phyloP scores from a whole-genome alignment of 371 early-diverging fungal genomes.

The Mucor plumbeus region DNA sequence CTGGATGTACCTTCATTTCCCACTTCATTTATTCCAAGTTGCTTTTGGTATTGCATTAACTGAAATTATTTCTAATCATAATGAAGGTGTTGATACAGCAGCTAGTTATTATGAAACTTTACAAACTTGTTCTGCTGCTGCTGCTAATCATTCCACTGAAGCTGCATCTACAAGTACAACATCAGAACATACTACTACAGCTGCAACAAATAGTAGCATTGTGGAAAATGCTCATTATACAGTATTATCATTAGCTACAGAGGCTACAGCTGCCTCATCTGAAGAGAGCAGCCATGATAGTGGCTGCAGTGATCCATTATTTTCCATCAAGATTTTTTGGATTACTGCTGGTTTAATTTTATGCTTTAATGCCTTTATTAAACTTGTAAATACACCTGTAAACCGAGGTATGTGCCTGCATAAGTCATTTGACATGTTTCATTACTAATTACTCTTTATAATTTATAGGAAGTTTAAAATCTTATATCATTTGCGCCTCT shows the following conservation, averaged over 20 bases:
- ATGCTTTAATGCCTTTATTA: conserved; percentile 50
- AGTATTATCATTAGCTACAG: not conserved
- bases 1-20: conserved; percentile 67
- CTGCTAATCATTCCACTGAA: conserved; percentile 1
- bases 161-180: not conserved
- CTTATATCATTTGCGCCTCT: conserved; percentile 51
- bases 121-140: conserved; percentile 20
- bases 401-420: conserved; percentile 25
- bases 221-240: conserved; percentile 5
- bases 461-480: conserved; percentile 41
- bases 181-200: conserved; percentile 18
- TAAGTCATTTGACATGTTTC: not conserved
- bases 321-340: conserved; percentile 49
- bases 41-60: conserved; percentile 62
- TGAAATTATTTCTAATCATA: conserved; percentile 53
- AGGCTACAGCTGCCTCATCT: conserved; percentile 5
- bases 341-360: conserved; percentile 48
- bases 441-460: not conserved
- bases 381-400: conserved; percentile 45
- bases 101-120: conserved; percentile 6
- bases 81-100: conserved; percentile 15
- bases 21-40: conserved; percentile 61
- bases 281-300: not conserved
- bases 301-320: conserved; percentile 23
- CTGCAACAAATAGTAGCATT: not conserved